phyloP scores from a whole-genome alignment of 768 basidiomycete species.

The Pholiota molesta region DNA sequence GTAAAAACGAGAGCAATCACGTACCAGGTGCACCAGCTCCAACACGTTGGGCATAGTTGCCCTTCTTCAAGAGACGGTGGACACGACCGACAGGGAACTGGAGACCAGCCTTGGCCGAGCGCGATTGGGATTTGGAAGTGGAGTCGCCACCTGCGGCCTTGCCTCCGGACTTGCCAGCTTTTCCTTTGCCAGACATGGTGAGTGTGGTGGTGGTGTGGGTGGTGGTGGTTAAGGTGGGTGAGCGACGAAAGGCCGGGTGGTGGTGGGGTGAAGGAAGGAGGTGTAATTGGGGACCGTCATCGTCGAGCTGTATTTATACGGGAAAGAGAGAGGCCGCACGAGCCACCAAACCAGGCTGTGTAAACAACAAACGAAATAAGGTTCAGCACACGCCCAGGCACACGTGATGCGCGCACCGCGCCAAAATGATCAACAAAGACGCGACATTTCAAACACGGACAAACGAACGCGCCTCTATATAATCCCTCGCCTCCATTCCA shows the following conservation, averaged over 20 bases:
- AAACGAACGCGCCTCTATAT: slow-evolving; percentile 49
- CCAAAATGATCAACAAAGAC: slow-evolving; percentile 48
- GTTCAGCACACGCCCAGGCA: slow-evolving; percentile 45
- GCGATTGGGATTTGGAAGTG: slow-evolving; percentile 72
- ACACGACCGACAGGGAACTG: slow-evolving; percentile 95
- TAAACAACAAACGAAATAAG: slow-evolving; percentile 46
- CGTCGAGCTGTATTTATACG: slow-evolving; percentile 41
- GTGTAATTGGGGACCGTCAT: slow-evolving; percentile 22
- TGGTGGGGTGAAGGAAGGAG: slow-evolving; percentile 24
- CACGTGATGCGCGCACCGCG: slow-evolving; percentile 35
- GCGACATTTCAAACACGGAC: slow-evolving; percentile 44
- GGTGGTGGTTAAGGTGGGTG: slow-evolving; percentile 24
- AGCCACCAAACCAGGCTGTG: slow-evolving; percentile 23
- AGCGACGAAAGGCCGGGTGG: slow-evolving; percentile 14
- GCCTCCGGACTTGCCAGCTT: slow-evolving; percentile 38
- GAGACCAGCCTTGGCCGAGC: slow-evolving; percentile 77
- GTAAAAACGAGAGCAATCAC: slow-evolving; percentile 16
- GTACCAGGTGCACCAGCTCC: slow-evolving; percentile 87
- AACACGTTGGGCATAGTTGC: slow-evolving; percentile 88
- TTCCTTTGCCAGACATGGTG: slow-evolving; percentile 49
- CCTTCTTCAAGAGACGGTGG: slow-evolving; percentile 86
- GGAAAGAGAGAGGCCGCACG: slow-evolving; percentile 25
- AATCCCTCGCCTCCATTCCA: slow-evolving; percentile 35
- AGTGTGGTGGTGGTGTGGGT: slow-evolving; percentile 17
- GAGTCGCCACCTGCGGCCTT: slow-evolving; percentile 65